Evolutionary conservation across 1,284 basidiomycete genomes (phyloP).

Genomic region (Ganoderma boninense): DNA sequence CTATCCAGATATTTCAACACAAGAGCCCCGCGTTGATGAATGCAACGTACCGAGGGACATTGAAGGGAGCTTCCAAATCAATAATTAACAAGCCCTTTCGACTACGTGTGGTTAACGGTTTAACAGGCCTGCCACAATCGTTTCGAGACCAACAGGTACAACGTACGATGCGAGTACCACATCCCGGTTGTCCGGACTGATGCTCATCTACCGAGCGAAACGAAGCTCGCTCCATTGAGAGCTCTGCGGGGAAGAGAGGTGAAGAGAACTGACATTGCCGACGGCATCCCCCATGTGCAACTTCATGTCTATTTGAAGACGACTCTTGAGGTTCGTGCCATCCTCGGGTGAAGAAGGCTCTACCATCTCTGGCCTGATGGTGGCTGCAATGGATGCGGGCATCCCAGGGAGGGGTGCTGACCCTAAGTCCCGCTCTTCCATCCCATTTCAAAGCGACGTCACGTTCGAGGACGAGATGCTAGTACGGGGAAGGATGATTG

Average conservation of each 20-base stretch:
- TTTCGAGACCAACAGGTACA: neutral
- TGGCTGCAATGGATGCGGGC: conserved; percentile 26
- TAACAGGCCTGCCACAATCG: neutral
- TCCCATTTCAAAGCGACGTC: conserved; percentile 26
- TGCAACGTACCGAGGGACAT: conserved; percentile 80
- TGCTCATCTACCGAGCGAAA: conserved; percentile 68
- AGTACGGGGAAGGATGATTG: neutral
- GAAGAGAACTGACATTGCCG: conserved; percentile 59
- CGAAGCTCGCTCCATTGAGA: neutral
- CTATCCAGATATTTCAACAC: conserved; percentile 76
- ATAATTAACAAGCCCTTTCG: conserved; percentile 97
- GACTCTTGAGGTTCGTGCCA: conserved; percentile 62
- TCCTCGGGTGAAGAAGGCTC: conserved; percentile 29
- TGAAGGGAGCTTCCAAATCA: conserved; percentile 88
- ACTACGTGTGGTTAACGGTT: conserved; percentile 45
- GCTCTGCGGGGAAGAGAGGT: neutral
- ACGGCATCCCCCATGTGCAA: conserved; percentile 81
- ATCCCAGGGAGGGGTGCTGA: conserved; percentile 25
- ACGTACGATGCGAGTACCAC: conserved; percentile 82
- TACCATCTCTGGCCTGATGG: conserved; percentile 26
- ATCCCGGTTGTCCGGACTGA: conserved; percentile 81
- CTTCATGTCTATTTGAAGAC: conserved; percentile 80
- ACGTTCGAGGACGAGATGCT: conserved; percentile 12
- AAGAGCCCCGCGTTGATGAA: conserved; percentile 44
- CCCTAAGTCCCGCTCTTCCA: conserved; percentile 28